Base-by-base conservation (phyloP, 306 rosid species). In the Cucumis hystrix region DNA sequence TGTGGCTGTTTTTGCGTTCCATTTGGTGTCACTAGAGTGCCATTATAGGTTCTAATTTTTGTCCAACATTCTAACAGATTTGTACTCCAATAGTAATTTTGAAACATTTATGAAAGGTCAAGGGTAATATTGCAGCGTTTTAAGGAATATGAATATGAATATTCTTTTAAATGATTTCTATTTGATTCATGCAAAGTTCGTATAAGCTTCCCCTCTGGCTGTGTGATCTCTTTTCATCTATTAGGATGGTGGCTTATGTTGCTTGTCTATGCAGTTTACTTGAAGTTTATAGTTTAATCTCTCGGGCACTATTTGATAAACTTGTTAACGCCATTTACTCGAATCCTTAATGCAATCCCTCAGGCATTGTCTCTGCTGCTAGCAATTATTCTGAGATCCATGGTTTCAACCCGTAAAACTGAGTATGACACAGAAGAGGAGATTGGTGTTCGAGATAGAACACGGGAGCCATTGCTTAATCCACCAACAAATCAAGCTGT, bases 331-430 rank as follows among this genome's bases (percentile, higher is more conserved):
- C 1, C 51, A 74, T 55, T 55, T 18, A 30, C 77, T 52, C 16
- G 18, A 55, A 4, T 74, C 74, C 75, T 81, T 83, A 77, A 81
- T 84, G 80, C 75, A 66, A 74, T 77, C 55, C 84, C 74, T 75
- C 87, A 94, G 98, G 93, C 89, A 14, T 79, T 85, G 65, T 90
- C 97, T 74, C 84, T 94, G 49, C 91, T 94, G 74, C 49, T 94
- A n/a, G 85, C 97, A 67, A 57, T 92, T 47, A 64, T 89, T 79
- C 81, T 94, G 76, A 87, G 97, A 80, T 93, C 91, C 86, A 72
- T 87, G 81, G 77, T 92, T 80, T 94, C 96, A 77, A 68, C 86
- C 65, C 76, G 47, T 76, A 84, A 74, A 71, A 55, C 76, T 56
- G 96, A 88, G 59, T 75, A 79, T 72, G 92, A 90, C 61, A 35